These are phyloP conservation scores for Metschnikowia lunata DNA, from an alignment of 805 yeast genomes.

Conservation along the genomic window DNA sequence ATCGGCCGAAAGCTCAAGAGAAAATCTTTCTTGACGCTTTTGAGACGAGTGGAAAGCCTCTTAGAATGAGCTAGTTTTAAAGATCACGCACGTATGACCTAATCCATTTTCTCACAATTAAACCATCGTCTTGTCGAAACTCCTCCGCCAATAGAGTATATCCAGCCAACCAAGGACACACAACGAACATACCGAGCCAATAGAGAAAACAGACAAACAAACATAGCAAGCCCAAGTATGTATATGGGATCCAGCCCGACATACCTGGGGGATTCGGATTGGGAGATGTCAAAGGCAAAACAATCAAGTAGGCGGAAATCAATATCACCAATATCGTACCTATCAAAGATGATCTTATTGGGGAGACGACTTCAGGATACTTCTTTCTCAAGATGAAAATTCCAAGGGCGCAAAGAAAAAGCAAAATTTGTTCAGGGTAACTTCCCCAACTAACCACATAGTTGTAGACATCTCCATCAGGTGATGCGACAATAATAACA, in stretches of 20 bases:
- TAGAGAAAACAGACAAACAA: constrained; percentile 43
- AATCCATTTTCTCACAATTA: constrained; percentile 54
- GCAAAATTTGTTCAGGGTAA: constrained; percentile 47
- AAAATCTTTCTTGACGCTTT: constrained; percentile 9
- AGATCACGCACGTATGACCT: constrained; percentile 22
- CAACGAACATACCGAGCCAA: constrained; percentile 52
- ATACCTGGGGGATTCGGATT: constrained; percentile 40
- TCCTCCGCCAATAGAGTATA: constrained; percentile 44
- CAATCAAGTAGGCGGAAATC: constrained; percentile 44
- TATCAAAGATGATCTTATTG: constrained; percentile 45
- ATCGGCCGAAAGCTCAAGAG: constrained; percentile 13
- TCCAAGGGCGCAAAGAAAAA: constrained; percentile 53
- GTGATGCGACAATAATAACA: constrained; percentile 34
- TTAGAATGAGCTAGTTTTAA: background rate
- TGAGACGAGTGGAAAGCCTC: constrained; percentile 14
- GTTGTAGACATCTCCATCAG: constrained; percentile 48
- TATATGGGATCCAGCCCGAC: constrained; percentile 46
- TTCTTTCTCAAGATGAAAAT: constrained; percentile 49
- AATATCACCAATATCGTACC: constrained; percentile 47
- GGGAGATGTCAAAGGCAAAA: constrained; percentile 45
- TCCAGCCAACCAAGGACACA: constrained; percentile 43
- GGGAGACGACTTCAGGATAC: constrained; percentile 45
- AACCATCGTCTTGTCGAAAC: constrained; percentile 50
- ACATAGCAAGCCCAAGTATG: constrained; percentile 41
- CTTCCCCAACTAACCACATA: constrained; percentile 51